Conservation (phyloP, 106 monocot species). For the Phalaenopsis equestris region DNA sequence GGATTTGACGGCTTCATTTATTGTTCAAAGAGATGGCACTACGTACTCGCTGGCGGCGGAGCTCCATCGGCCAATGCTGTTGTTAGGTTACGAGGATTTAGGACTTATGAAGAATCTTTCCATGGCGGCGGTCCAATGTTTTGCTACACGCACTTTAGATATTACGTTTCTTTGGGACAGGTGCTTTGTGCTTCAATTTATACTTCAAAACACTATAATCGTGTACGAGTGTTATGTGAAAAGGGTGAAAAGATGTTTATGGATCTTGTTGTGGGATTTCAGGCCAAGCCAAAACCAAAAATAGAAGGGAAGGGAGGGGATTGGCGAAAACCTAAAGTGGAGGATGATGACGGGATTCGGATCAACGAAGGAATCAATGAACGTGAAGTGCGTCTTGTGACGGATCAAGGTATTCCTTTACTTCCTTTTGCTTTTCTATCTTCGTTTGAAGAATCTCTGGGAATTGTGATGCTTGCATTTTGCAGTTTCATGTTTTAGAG, state of each 20-base stretch:
- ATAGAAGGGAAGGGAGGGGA: background rate
- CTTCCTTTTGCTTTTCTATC: background rate
- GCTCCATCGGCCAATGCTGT: background rate
- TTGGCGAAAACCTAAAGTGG: constrained; percentile 1
- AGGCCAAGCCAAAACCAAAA: constrained; percentile 1
- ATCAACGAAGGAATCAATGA: constrained; percentile 6
- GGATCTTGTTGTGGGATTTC: background rate
- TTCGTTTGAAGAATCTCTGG: background rate
- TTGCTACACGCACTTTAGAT: background rate
- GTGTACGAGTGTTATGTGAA: background rate
- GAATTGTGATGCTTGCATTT: background rate
- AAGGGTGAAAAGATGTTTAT: background rate
- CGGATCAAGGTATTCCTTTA: constrained; percentile 1
- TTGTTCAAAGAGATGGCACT: background rate
- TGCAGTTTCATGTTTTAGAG: background rate
- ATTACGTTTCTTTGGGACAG: background rate
- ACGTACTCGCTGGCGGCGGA: background rate
- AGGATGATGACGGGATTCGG: background rate
- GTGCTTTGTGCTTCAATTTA: background rate
- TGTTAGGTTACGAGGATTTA: background rate
- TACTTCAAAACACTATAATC: background rate
- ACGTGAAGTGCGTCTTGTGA: constrained; percentile 7
- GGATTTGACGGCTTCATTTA: background rate
- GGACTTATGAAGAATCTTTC: background rate
- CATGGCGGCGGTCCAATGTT: background rate